A percentile compares a stretch with the other conserved stretches of the same genome.
Evolutionary conservation across 345 rosid species (phyloP).

Genomic region (Rhizophora mangle): DNA sequence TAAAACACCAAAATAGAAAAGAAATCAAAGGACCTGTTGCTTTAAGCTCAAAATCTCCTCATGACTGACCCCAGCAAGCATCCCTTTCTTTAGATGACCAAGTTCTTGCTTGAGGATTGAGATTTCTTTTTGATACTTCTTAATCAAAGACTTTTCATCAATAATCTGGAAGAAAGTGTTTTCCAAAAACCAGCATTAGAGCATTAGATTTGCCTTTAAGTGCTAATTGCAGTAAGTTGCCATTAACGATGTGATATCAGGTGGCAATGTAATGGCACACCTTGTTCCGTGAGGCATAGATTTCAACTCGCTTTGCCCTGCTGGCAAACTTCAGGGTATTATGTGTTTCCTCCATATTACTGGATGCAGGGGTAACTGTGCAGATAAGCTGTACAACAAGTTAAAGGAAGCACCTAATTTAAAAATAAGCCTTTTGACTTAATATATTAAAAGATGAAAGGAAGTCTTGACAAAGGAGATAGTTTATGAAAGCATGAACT

Average conservation of each 20-base stretch:
- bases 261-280: constrained; percentile 34
- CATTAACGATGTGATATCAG: constrained; percentile 5
- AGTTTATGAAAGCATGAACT: no score
- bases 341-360: constrained; percentile 97
- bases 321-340: constrained; percentile 97
- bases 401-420: neutral
- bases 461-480: neutral
- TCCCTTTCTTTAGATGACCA: constrained; percentile 76
- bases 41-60: constrained; percentile 85
- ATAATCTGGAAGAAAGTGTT: constrained; percentile 59
- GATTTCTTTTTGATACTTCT: constrained; percentile 96
- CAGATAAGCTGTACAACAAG: constrained; percentile 76
- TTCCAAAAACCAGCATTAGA: constrained; percentile 21
- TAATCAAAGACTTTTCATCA: constrained; percentile 95
- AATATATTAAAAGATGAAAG: neutral
- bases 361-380: constrained; percentile 97
- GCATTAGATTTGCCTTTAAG: constrained; percentile 17
- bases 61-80: constrained; percentile 84
- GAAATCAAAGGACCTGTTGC: constrained; percentile 62
- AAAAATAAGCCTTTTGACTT: neutral
- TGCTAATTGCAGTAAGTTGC: neutral
- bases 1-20: neutral
- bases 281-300: constrained; percentile 95
- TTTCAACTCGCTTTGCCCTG: constrained; percentile 97
- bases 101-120: constrained; percentile 90